A percentile compares a stretch with the other conserved stretches of the same genome.
These are phyloP conservation scores for Prinsepia uniflora DNA, from an alignment of 306 rosid genomes.

Conservation along the genomic window DNA sequence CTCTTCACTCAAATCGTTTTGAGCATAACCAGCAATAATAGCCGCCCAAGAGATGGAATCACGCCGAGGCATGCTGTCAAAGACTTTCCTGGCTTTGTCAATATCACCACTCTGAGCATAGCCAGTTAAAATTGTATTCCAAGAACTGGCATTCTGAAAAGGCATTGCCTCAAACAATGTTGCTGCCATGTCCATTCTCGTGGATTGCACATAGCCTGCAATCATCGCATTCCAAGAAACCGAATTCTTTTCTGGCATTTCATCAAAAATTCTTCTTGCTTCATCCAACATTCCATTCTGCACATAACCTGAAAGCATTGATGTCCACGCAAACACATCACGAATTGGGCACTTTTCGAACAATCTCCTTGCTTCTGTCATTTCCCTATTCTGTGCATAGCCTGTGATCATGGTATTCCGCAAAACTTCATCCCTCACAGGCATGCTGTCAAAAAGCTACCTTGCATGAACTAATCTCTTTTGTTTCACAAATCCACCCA, in stretches of 20 bases:
- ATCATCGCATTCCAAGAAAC: slow-evolving; percentile 76
- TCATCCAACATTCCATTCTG: slow-evolving; percentile 79
- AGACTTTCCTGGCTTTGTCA: slow-evolving; percentile 54
- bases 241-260: slow-evolving; percentile 63
- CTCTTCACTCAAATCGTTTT: slow-evolving; percentile 66
- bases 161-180: slow-evolving; percentile 74
- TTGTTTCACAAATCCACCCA: slow-evolving; percentile 61
- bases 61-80: slow-evolving; percentile 65
- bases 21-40: slow-evolving; percentile 76
- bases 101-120: slow-evolving; percentile 60
- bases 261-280: slow-evolving; percentile 44
- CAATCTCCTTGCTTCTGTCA: slow-evolving; percentile 57
- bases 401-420: slow-evolving; percentile 84
- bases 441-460: slow-evolving; percentile 57
- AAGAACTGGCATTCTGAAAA: slow-evolving; percentile 58
- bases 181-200: slow-evolving; percentile 55
- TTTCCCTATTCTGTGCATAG: slow-evolving; percentile 61
- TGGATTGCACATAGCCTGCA: slow-evolving; percentile 66
- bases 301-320: slow-evolving; percentile 73
- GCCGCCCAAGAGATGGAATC: slow-evolving; percentile 90
- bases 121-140: slow-evolving; percentile 82
- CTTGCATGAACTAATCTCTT: slow-evolving; percentile 51
- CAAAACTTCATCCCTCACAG: slow-evolving; percentile 57
- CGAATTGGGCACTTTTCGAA: slow-evolving; percentile 51
- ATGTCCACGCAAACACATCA: slow-evolving; percentile 78